These are phyloP conservation scores for Rhizophagus sp. DNA, from an alignment of 192 early-diverging fungal genomes.

Conservation along the genomic window DNA sequence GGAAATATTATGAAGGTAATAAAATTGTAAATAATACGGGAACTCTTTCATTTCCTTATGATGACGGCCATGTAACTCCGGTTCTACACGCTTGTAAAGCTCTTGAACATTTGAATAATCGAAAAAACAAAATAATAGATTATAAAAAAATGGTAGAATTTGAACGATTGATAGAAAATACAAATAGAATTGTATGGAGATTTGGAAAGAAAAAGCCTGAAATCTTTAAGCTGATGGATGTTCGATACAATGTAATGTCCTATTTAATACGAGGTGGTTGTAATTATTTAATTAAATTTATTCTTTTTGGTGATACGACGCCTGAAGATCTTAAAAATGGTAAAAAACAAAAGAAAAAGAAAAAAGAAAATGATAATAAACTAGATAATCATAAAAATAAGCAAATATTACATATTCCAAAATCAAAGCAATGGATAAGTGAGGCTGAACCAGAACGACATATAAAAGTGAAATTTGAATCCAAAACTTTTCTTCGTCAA, in stretches of 20 bases:
- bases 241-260: background rate
- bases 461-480: background rate
- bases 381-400: background rate
- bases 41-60: background rate
- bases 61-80: background rate
- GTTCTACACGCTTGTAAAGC: background rate
- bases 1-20: background rate
- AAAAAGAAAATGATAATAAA: background rate
- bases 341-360: background rate
- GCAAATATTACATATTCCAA: background rate
- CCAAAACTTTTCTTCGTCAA: background rate
- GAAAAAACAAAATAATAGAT: background rate
- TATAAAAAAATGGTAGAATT: background rate
- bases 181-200: slow-evolving; percentile 3
- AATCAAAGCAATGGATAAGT: background rate
- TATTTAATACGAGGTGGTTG: background rate
- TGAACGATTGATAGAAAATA: background rate
- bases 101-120: background rate
- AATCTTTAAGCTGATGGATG: background rate
- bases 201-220: background rate
- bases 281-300: background rate
- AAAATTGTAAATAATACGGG: background rate
- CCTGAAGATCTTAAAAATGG: background rate
- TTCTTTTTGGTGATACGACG: background rate
- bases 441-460: background rate